These are phyloP conservation scores for Cyberlindnera mississippiensis DNA, from an alignment of 805 yeast species.

Conservation along the genomic window DNA sequence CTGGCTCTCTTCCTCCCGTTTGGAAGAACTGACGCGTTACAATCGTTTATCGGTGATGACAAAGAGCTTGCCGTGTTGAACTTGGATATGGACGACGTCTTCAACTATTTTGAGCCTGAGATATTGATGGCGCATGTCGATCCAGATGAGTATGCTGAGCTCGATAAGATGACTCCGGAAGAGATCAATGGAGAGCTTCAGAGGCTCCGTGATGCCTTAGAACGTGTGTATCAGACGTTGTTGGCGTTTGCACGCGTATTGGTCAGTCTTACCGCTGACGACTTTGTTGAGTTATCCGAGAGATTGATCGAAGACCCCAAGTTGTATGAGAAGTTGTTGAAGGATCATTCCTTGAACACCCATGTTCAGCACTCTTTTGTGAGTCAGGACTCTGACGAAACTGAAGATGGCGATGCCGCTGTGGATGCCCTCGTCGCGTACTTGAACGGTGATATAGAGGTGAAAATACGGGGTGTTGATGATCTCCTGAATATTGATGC, in stretches of 20 bases:
- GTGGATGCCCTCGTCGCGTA: slow-evolving; percentile 2
- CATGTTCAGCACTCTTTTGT: neutral
- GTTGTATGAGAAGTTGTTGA: slow-evolving; percentile 3
- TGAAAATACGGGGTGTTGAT: neutral
- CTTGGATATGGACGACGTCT: slow-evolving; percentile 13
- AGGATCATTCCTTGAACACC: slow-evolving; percentile 5
- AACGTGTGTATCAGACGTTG: slow-evolving; percentile 14
- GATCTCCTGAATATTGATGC: neutral
- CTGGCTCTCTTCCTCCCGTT: neutral
- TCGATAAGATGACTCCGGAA: slow-evolving; percentile 10
- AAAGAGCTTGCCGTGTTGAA: slow-evolving; percentile 13
- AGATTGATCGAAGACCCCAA: slow-evolving; percentile 2
- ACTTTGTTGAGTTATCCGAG: slow-evolving; percentile 17
- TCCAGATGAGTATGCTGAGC: slow-evolving; percentile 8
- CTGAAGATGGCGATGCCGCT: slow-evolving; percentile 1
- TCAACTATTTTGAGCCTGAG: slow-evolving; percentile 14
- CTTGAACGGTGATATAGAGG: slow-evolving; percentile 1
- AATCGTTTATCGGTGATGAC: slow-evolving; percentile 14
- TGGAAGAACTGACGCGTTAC: slow-evolving; percentile 3
- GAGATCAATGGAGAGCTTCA: slow-evolving; percentile 13
- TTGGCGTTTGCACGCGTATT: slow-evolving; percentile 15
- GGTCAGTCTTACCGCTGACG: slow-evolving; percentile 14
- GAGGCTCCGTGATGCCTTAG: slow-evolving; percentile 12
- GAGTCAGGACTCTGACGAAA: neutral
- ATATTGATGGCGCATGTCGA: slow-evolving; percentile 13